These are phyloP conservation scores for Plasmodium sp. DNA, from an alignment of 169 alveolate genomes.

Conservation along the genomic window DNA sequence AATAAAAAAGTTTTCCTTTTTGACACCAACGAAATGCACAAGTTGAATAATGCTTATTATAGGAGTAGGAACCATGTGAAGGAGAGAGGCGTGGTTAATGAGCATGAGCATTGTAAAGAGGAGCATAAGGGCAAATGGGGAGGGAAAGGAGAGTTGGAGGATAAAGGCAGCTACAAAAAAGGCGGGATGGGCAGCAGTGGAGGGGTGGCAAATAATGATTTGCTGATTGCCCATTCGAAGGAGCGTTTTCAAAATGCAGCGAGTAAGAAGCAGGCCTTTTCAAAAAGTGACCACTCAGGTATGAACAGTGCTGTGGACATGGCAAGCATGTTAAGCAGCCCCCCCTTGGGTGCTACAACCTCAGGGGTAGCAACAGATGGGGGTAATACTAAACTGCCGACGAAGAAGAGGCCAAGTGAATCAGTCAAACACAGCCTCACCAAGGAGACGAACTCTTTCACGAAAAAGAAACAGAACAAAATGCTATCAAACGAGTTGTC, in stretches of 20 bases:
- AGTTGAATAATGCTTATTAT: conserved; percentile 27
- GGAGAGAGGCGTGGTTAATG: neutral
- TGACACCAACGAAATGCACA: conserved; percentile 49
- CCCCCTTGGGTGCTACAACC: neutral
- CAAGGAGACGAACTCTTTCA: neutral
- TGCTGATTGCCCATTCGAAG: neutral
- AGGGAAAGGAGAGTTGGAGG: neutral
- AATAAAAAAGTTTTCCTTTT: conserved; percentile 43
- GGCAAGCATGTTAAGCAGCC: neutral
- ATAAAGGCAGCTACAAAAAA: neutral
- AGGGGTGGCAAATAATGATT: neutral
- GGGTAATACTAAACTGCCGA: neutral
- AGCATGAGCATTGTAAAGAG: neutral
- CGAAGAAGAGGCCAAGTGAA: conserved; percentile 12
- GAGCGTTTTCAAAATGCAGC: neutral
- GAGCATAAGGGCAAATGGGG: neutral
- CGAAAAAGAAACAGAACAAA: conserved; percentile 21
- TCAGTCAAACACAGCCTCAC: neutral
- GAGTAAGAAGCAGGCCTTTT: neutral
- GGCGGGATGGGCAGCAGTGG: neutral
- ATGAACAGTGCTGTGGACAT: neutral
- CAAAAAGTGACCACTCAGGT: neutral
- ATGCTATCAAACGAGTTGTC: neutral
- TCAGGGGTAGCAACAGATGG: neutral
- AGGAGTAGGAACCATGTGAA: neutral